Conservation (phyloP, 2,329 filamentous ascomycete species). For the Polytolypa hystricis region DNA sequence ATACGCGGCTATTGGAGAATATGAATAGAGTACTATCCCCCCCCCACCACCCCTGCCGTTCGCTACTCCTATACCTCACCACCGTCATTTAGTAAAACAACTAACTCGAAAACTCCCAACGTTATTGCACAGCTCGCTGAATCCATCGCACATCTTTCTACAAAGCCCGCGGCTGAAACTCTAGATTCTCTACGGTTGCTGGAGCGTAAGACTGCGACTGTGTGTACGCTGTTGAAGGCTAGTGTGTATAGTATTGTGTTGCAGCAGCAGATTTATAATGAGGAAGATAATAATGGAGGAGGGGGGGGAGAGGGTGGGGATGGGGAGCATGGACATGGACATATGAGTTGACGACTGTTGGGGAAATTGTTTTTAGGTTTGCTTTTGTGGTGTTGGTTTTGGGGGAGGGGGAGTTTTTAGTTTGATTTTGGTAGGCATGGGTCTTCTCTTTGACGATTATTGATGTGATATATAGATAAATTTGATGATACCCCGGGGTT, state of each 20-base stretch:
- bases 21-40: constrained; percentile 63
- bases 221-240: constrained; percentile 92
- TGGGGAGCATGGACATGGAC: constrained; percentile 16
- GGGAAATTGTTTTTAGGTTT: constrained; percentile 7
- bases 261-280: constrained; percentile 87
- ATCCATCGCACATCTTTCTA: constrained; percentile 44
- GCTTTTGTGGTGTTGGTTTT: constrained; percentile 9
- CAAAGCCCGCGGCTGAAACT: constrained; percentile 62
- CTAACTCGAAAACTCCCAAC: not conserved
- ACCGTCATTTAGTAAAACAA: not conserved
- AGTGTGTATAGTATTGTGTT: constrained; percentile 98
- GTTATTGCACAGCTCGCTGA: constrained; percentile 20
- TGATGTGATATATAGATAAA: not conserved
- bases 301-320: constrained; percentile 19
- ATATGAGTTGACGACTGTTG: constrained; percentile 13
- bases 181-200: constrained; percentile 70
- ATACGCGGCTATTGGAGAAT: constrained; percentile 74
- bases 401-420: constrained; percentile 8
- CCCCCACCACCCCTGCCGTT: not conserved
- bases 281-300: constrained; percentile 24
- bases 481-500: not conserved
- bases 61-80: constrained; percentile 1
- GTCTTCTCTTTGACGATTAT: no score
- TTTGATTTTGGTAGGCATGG: not conserved
- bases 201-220: constrained; percentile 86